Conservation (phyloP, 352 stramenopile species). For the Pythium monospermum region DNA sequence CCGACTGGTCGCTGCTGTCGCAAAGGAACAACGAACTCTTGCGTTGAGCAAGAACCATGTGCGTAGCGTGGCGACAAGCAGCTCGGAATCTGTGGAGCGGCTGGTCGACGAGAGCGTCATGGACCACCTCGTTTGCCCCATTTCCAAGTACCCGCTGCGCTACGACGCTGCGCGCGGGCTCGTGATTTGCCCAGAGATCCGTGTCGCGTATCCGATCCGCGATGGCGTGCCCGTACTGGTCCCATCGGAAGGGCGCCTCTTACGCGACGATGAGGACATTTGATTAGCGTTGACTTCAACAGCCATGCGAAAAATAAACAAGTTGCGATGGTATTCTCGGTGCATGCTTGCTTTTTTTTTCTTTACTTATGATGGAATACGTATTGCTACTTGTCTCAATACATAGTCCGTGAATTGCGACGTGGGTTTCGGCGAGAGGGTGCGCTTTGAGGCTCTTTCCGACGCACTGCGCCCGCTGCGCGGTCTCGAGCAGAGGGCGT, state of each 20-base stretch:
- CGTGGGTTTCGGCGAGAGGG: slow-evolving; percentile 72
- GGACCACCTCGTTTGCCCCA: slow-evolving; percentile 77
- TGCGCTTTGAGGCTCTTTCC: slow-evolving; percentile 51
- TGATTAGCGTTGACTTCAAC: slow-evolving; percentile 6
- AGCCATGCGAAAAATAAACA: neutral
- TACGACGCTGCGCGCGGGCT: slow-evolving; percentile 54
- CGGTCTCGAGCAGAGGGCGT: slow-evolving; percentile 50
- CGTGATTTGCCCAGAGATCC: slow-evolving; percentile 79
- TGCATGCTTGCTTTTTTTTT: no score
- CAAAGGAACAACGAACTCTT: no score
- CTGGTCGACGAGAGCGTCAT: slow-evolving; percentile 65
- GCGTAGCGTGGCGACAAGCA: neutral
- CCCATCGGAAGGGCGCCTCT: slow-evolving; percentile 61
- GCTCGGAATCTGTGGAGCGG: slow-evolving; percentile 6
- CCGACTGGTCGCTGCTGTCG: no score
- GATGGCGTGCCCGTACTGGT: slow-evolving; percentile 67
- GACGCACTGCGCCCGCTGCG: slow-evolving; percentile 27
- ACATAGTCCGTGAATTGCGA: slow-evolving; percentile 57
- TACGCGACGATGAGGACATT: slow-evolving; percentile 40
- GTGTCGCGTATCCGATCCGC: slow-evolving; percentile 82
- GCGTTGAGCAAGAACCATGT: no score
- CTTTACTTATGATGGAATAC: neutral
- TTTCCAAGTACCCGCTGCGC: slow-evolving; percentile 79
- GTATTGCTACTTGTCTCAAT: slow-evolving; percentile 28
- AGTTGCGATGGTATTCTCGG: no score